Conservation (phyloP, 2,329 filamentous ascomycete species). For the Cylindrodendrum hubeiense region DNA sequence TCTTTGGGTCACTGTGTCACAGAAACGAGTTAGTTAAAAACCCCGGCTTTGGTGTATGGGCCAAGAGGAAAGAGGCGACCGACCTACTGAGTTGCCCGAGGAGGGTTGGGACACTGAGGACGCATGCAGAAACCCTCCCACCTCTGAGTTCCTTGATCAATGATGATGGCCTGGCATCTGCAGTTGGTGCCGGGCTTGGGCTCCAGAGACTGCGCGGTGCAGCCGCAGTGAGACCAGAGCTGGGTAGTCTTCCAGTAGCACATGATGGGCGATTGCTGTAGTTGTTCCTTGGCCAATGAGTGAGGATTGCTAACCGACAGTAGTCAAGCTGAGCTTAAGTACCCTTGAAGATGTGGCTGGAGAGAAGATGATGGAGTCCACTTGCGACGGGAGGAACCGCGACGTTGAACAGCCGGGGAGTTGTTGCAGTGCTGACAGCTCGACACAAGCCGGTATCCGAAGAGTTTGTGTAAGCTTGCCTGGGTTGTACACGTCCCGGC, state of each 20-base stretch:
- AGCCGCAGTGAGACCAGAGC: conserved; percentile 49
- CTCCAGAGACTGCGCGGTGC: conserved; percentile 37
- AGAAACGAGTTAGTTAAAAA: conserved; percentile 25
- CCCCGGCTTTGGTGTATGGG: neutral
- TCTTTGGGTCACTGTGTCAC: conserved; percentile 32
- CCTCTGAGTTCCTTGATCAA: conserved; percentile 44
- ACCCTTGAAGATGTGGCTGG: conserved; percentile 3
- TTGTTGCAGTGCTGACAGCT: conserved; percentile 33
- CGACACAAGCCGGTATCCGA: conserved; percentile 38
- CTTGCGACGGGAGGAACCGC: conserved; percentile 29
- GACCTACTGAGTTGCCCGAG: conserved; percentile 41
- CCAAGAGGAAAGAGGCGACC: conserved; percentile 14
- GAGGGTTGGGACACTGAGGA: conserved; percentile 48
- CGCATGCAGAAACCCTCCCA: conserved; percentile 51
- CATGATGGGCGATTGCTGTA: conserved; percentile 43
- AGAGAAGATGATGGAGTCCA: conserved; percentile 31
- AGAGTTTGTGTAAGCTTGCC: conserved; percentile 39
- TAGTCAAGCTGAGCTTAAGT: neutral
- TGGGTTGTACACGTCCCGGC: conserved; percentile 36
- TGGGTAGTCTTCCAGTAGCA: conserved; percentile 50
- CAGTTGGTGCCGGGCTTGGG: conserved; percentile 48
- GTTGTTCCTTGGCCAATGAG: neutral
- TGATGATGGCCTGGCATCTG: conserved; percentile 37
- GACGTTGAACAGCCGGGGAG: conserved; percentile 25
- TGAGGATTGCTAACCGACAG: neutral